Conservation (phyloP, 306 rosid species). For the Vigna trinervia region DNA sequence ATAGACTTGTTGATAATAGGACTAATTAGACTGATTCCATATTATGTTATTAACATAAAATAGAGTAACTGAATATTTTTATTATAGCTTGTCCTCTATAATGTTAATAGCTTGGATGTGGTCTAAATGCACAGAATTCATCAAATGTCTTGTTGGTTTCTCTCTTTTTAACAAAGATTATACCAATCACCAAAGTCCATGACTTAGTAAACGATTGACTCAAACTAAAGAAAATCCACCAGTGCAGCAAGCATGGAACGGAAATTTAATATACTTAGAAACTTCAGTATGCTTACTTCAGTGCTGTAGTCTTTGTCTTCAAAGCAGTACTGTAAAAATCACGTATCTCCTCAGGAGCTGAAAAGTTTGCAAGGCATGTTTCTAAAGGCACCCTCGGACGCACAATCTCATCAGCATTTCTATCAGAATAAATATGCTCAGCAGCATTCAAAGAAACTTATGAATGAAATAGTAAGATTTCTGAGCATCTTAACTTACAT, state of each 20-base stretch:
- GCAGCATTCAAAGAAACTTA: conserved; percentile 32
- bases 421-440: conserved; percentile 55
- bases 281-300: conserved; percentile 67
- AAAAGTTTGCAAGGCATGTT: conserved; percentile 88
- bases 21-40: too few relatives aligned
- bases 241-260: background rate
- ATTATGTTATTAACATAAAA: too few relatives aligned
- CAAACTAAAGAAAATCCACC: conserved; percentile 2
- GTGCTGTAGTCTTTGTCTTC: conserved; percentile 86
- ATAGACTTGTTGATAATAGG: too few relatives aligned
- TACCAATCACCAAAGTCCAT: conserved; percentile 6
- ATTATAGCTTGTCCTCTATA: too few relatives aligned
- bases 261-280: conserved; percentile 11
- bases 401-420: conserved; percentile 76
- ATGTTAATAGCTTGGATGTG: too few relatives aligned
- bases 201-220: background rate
- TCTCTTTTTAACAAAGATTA: too few relatives aligned
- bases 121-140: too few relatives aligned
- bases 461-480: conserved; percentile 31
- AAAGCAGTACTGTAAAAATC: conserved; percentile 92
- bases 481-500: conserved; percentile 65
- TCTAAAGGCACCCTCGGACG: conserved; percentile 97
- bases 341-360: conserved; percentile 91
- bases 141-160: too few relatives aligned
- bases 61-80: too few relatives aligned